Evolutionary conservation across 2,329 filamentous ascomycete genomes (phyloP).

Genomic region (Penicillium sp.): DNA sequence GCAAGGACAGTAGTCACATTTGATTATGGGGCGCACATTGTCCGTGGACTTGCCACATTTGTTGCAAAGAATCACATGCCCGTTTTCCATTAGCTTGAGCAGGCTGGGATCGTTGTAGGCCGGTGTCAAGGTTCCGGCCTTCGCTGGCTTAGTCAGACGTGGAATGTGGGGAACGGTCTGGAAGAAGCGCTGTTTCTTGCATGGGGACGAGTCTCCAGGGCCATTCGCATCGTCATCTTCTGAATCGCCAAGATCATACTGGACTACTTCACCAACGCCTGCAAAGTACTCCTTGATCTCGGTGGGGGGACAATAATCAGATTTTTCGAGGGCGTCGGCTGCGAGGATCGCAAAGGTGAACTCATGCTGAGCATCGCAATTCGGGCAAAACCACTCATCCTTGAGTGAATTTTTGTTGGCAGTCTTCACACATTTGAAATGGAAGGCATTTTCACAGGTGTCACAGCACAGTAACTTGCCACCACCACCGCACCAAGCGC

Average conservation of each 20-base stretch:
- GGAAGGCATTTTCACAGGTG: slow-evolving; percentile 85
- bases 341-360: slow-evolving; percentile 50
- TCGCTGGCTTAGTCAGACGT: slow-evolving; percentile 26
- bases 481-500: slow-evolving; percentile 72
- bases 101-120: slow-evolving; percentile 32
- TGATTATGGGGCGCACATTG: slow-evolving; percentile 70
- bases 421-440: slow-evolving; percentile 85
- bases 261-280: slow-evolving; percentile 74
- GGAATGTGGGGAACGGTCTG: slow-evolving; percentile 21
- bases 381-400: neutral
- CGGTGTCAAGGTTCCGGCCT: slow-evolving; percentile 8
- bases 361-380: neutral
- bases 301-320: slow-evolving; percentile 70
- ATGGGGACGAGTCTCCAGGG: slow-evolving; percentile 4
- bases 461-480: slow-evolving; percentile 92
- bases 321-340: slow-evolving; percentile 64
- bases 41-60: slow-evolving; percentile 68
- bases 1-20: slow-evolving; percentile 78
- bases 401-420: slow-evolving; percentile 58
- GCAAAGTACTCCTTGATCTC: slow-evolving; percentile 71
- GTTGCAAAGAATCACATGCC: slow-evolving; percentile 74
- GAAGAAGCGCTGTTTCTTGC: slow-evolving; percentile 18
- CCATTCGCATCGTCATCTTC: too few species aligned
- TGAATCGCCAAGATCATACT: slow-evolving; percentile 59
- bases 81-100: slow-evolving; percentile 65